A percentile compares a stretch with the other conserved stretches of the same genome.
phyloP scores from a whole-genome alignment of 306 rosid species.

The Corylus heterophylla region DNA sequence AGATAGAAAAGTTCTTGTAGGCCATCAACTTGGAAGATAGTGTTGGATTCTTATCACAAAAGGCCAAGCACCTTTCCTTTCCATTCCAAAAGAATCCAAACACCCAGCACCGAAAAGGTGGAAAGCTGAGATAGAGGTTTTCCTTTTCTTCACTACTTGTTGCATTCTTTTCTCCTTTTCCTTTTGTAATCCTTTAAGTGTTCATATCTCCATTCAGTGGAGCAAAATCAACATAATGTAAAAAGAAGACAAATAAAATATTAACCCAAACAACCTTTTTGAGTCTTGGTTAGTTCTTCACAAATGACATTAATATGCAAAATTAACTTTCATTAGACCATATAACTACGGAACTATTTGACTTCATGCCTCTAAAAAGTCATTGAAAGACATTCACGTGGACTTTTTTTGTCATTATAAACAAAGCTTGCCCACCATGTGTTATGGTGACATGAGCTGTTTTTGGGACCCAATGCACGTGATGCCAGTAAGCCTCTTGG shows the following conservation, averaged over 20 bases:
- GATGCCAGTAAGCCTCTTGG: slow-evolving; percentile 14
- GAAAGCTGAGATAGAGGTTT: slow-evolving; percentile 10
- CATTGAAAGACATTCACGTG: neutral
- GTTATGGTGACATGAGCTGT: slow-evolving; percentile 14
- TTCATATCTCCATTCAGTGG: neutral
- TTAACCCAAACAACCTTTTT: neutral
- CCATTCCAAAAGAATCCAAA: slow-evolving; percentile 2
- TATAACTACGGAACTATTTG: neutral
- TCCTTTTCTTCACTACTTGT: slow-evolving; percentile 1
- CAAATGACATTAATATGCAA: neutral
- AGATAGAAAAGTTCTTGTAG: slow-evolving; percentile 6
- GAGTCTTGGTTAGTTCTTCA: neutral
- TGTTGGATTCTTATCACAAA: slow-evolving; percentile 16
- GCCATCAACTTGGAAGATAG: slow-evolving; percentile 10
- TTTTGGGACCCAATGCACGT: slow-evolving; percentile 32
- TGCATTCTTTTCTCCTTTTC: neutral
- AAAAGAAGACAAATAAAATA: neutral
- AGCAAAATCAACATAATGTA: neutral
- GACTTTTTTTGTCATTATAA: slow-evolving; percentile 19
- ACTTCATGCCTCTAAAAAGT: neutral
- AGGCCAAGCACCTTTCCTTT: slow-evolving; percentile 22
- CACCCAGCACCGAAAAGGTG: slow-evolving; percentile 23
- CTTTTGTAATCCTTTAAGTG: neutral
- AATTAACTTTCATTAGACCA: neutral
- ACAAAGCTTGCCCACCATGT: slow-evolving; percentile 11